These are phyloP conservation scores for Naematelia aurantialba DNA, from an alignment of 768 basidiomycete species.

Conservation along the genomic window DNA sequence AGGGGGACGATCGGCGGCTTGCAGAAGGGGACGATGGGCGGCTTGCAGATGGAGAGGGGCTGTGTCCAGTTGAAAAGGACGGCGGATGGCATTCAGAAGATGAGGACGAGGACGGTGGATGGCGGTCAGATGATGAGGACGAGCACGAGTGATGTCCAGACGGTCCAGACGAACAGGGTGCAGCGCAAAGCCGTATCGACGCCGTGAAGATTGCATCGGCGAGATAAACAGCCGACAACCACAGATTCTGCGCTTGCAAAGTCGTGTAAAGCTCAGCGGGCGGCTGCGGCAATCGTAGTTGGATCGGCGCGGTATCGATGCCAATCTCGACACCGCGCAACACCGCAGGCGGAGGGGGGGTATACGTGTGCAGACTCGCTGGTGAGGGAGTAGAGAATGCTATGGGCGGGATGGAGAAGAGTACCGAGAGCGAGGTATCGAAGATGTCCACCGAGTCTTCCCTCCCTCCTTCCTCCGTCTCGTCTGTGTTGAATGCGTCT, in stretches of 20 bases:
- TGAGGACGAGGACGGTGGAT: too few relatives aligned
- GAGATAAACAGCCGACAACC: constrained; percentile 42
- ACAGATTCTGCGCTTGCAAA: constrained; percentile 43
- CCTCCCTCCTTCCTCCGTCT: too few relatives aligned
- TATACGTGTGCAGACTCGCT: constrained; percentile 18
- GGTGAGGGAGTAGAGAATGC: constrained; percentile 27
- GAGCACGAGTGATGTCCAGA: too few relatives aligned
- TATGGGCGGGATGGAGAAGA: constrained; percentile 41
- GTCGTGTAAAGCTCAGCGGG: constrained; percentile 39
- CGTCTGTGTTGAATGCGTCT: neutral
- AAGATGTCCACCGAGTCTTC: constrained; percentile 39
- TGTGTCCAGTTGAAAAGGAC: neutral
- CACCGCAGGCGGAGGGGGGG: constrained; percentile 3
- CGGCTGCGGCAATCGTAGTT: constrained; percentile 35
- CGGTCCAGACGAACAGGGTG: too few relatives aligned
- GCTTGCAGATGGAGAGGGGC: neutral
- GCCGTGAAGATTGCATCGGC: constrained; percentile 31
- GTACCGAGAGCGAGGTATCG: constrained; percentile 30
- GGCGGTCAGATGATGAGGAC: too few relatives aligned
- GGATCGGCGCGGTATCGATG: constrained; percentile 11
- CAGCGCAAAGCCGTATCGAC: neutral
- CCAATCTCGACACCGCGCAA: too few relatives aligned
- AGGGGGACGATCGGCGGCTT: neutral
- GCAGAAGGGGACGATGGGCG: neutral
- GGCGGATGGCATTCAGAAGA: too few relatives aligned